Evolutionary conservation across 2,329 filamentous ascomycete species (phyloP).

Genomic region (Didymella segeticola): DNA sequence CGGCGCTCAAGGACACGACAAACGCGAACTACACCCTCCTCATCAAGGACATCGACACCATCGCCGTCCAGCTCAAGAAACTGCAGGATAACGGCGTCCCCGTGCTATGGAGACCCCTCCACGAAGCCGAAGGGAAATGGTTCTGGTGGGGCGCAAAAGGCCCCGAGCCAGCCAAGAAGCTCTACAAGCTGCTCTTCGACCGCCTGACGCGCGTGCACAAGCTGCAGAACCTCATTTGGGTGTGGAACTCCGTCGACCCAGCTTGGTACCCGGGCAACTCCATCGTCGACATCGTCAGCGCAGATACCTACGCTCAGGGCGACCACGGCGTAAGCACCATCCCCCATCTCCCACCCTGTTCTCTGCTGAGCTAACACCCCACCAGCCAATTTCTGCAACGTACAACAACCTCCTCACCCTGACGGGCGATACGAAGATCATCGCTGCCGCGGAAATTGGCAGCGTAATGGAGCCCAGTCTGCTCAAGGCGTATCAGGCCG

Average conservation of each 20-base stretch:
- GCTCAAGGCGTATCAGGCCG: constrained; percentile 54
- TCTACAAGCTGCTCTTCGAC: constrained; percentile 55
- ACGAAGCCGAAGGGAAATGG: constrained; percentile 60
- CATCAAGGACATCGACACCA: constrained; percentile 57
- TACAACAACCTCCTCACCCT: constrained; percentile 55
- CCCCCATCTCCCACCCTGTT: background rate
- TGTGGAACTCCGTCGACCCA: constrained; percentile 57
- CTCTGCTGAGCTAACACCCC: too few relatives aligned
- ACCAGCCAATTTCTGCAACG: constrained; percentile 53
- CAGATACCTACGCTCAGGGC: constrained; percentile 56
- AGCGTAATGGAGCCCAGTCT: constrained; percentile 53
- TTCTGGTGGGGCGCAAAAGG: constrained; percentile 62
- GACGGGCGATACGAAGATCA: constrained; percentile 56
- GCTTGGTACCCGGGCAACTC: constrained; percentile 58
- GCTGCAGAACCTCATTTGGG: constrained; percentile 59
- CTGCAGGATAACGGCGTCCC: constrained; percentile 55
- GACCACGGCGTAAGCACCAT: constrained; percentile 43
- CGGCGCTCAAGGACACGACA: constrained; percentile 51
- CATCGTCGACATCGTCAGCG: constrained; percentile 56
- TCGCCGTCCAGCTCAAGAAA: constrained; percentile 56
- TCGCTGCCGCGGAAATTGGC: constrained; percentile 57
- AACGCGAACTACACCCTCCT: constrained; percentile 58
- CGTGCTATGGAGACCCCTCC: constrained; percentile 57
- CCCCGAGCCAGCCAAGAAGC: constrained; percentile 54
- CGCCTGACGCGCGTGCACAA: constrained; percentile 54